A percentile compares a stretch with the other conserved stretches of the same genome.
These are phyloP conservation scores for Pilobolus umbonatus DNA, from an alignment of 192 early-diverging fungal genomes.

Conservation along the genomic window DNA sequence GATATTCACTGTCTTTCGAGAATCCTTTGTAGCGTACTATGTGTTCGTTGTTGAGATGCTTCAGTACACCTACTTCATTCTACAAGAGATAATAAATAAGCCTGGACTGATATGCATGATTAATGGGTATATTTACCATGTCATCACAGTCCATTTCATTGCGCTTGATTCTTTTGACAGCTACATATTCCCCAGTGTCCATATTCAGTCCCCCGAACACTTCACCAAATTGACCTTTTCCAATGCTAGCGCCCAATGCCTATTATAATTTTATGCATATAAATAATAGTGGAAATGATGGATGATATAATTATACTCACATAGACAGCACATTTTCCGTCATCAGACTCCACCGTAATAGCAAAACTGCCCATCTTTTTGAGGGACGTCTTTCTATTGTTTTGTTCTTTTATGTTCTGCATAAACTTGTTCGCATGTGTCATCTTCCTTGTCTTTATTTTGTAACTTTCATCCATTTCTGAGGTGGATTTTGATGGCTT, in stretches of 20 bases:
- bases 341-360: background rate
- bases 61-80: conserved; percentile 82
- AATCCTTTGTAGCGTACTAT: conserved; percentile 84
- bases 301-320: conserved; percentile 2
- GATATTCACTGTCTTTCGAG: conserved; percentile 58
- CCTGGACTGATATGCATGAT: background rate
- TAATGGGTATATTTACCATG: conserved; percentile 46
- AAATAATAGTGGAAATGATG: background rate
- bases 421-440: background rate
- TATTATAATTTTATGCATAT: conserved; percentile 9
- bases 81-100: conserved; percentile 11
- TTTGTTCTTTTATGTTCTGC: background rate
- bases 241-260: conserved; percentile 81
- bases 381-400: background rate
- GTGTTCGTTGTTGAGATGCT: conserved; percentile 70
- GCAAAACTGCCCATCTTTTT: conserved; percentile 6
- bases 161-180: conserved; percentile 81
- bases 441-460: background rate
- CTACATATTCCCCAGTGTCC: conserved; percentile 75
- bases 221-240: conserved; percentile 84
- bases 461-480: background rate
- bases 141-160: conserved; percentile 58
- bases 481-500: conserved; percentile 21
- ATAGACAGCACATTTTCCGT: background rate
- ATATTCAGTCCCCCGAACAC: conserved; percentile 77